Percentiles rank a stretch among this genome's conserved stretches.
Conservation (phyloP, 257 asterid species). For the Euphrasia confusa region DNA sequence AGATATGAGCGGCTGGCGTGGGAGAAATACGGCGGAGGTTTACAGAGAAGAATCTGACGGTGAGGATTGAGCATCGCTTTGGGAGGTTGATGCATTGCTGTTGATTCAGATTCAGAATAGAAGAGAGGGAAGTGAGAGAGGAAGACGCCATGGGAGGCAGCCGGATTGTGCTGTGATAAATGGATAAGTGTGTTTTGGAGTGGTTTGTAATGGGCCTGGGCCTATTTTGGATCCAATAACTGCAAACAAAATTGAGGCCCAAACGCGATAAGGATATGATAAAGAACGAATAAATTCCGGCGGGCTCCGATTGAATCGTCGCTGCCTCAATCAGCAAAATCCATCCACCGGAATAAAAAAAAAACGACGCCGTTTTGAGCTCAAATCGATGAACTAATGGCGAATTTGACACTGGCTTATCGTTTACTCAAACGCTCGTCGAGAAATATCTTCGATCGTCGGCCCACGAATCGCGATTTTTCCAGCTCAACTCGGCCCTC, state of each 20-base stretch:
- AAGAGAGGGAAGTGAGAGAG: slow-evolving; percentile 52
- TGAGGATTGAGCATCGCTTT: slow-evolving; percentile 37
- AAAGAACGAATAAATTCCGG: too few species aligned
- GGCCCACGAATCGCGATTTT: slow-evolving; percentile 11
- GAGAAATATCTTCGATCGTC: slow-evolving; percentile 30
- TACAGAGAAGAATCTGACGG: slow-evolving; percentile 44
- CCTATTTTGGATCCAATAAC: slow-evolving; percentile 8
- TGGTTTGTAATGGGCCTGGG: slow-evolving; percentile 16
- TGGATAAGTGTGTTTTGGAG: slow-evolving; percentile 31
- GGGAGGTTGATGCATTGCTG: slow-evolving; percentile 53
- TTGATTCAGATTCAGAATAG: slow-evolving; percentile 48
- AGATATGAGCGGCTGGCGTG: slow-evolving; percentile 21
- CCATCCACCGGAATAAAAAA: neutral
- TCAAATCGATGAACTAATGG: slow-evolving; percentile 34
- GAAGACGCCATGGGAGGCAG: slow-evolving; percentile 51
- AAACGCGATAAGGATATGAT: too few species aligned
- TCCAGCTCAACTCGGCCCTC: slow-evolving; percentile 23
- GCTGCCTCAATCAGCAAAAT: neutral
- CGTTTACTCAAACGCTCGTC: slow-evolving; percentile 44
- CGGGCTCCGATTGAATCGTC: neutral
- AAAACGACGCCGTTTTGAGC: slow-evolving; percentile 7
- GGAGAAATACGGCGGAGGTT: slow-evolving; percentile 24
- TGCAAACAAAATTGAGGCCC: slow-evolving; percentile 11
- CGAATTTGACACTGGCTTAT: slow-evolving; percentile 36
- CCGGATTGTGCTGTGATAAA: slow-evolving; percentile 13